Base-by-base conservation (phyloP, 2,329 filamentous ascomycete species). In the Moelleriella libera region DNA sequence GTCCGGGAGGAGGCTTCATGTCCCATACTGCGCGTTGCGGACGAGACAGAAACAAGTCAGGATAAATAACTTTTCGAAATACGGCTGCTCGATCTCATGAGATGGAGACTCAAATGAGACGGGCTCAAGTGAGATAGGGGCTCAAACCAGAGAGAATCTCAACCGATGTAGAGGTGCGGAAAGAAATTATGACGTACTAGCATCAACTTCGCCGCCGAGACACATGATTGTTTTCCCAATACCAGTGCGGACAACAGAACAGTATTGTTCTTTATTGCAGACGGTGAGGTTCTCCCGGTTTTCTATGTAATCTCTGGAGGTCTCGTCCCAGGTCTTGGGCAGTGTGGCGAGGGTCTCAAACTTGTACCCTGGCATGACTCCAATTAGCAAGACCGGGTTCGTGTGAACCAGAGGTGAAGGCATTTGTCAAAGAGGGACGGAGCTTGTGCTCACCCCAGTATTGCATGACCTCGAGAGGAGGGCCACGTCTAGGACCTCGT, bases 181-280 rank as follows among this genome's bases (percentile, higher is more conserved):
- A 45, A 47, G 44, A 28, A 42, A 50, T 48, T 5, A 9, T 12
- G 32, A 48, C 48, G 28, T 72, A 85, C 87, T 79, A 37, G 85
- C 86, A 63, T 98, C 92, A 14, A 98, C 90, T 68, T 98, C 92
- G 34, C 92, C 92, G 30, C 88, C 92, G 1, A 98, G 75, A 49
- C 95, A 78, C 48, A 97, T 67, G 14, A 75, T 73, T 1, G 78
- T 75, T 44, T 78, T 78, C 2, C 89, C 90, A 48, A 98, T 84
- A 0, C 86, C 87, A 0, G 90, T 97, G 39, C 82, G 80, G 1
- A 95, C 89, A 21, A 98, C 78, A 3, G 89, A 96, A 68, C 92
- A 98, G 69, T 97, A 97, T 60, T 98, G 92, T 1, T 86, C 84
- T 58, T 88, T 80, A 62, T 97, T 98, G 62, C 83, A 89, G 45